Percentiles rank a stretch among this genome's conserved stretches.
These are phyloP conservation scores for Chimonanthus praecox DNA, from an alignment of 164 flowering plant genomes.

Conservation along the genomic window DNA sequence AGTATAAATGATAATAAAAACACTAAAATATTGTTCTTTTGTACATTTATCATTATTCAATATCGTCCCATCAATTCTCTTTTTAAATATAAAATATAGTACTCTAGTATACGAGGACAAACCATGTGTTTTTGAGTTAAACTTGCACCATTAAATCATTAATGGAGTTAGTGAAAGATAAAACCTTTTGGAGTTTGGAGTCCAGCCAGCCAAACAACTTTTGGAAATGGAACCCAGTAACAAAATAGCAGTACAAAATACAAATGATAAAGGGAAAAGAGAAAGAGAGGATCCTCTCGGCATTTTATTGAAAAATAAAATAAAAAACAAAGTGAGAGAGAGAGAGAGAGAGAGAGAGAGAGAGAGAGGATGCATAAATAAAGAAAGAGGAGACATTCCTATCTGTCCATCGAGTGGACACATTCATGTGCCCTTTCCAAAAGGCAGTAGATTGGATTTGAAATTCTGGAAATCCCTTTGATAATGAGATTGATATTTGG, in stretches of 20 bases:
- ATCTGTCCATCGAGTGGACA: neutral
- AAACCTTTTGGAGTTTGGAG: neutral
- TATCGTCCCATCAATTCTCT: too few relatives aligned
- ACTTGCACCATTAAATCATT: neutral
- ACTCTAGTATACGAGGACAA: too few relatives aligned
- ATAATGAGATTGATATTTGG: too few relatives aligned
- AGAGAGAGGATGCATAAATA: neutral
- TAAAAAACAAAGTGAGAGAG: neutral
- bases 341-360: neutral
- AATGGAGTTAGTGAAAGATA: too few relatives aligned
- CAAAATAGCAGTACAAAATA: neutral
- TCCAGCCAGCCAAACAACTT: conserved; percentile 9
- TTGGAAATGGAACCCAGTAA: conserved; percentile 1
- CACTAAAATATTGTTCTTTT: too few relatives aligned
- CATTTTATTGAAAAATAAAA: too few relatives aligned
- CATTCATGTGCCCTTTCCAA: neutral
- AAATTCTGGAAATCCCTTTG: conserved; percentile 1
- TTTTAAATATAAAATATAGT: too few relatives aligned
- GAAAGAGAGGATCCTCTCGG: neutral
- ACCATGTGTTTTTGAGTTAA: neutral
- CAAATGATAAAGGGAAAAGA: neutral
- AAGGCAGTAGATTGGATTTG: conserved; percentile 1
- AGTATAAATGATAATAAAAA: too few relatives aligned
- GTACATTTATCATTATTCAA: too few relatives aligned
- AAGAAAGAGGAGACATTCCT: neutral